phyloP scores from a whole-genome alignment of 208 protist species.

The Acanthamoeba quina region DNA sequence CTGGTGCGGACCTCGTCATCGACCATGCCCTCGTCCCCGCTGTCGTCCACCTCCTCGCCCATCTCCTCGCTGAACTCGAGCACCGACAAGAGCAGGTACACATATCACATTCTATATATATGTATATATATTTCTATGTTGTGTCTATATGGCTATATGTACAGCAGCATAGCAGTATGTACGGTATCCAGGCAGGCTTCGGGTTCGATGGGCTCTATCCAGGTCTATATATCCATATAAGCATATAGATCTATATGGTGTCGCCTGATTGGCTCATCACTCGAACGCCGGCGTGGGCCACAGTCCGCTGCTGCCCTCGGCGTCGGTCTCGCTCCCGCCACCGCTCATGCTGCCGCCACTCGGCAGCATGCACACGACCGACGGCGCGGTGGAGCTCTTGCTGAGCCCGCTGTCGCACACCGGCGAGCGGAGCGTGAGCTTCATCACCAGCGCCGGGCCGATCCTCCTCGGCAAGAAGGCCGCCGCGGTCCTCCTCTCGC shows the following conservation, averaged over 20 bases:
- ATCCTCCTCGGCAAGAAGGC: too few species aligned
- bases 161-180: background rate
- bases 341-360: background rate
- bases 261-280: background rate
- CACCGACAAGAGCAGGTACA: slow-evolving; percentile 17
- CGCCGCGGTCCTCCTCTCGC: too few species aligned
- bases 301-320: background rate
- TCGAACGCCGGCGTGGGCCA: background rate
- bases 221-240: background rate
- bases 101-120: background rate
- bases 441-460: background rate
- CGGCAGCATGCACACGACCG: background rate
- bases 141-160: background rate
- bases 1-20: background rate
- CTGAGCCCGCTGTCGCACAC: background rate
- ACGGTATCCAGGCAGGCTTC: background rate
- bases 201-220: too few species aligned
- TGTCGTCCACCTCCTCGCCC: background rate
- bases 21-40: background rate
- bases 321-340: slow-evolving; percentile 10
- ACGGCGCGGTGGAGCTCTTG: background rate
- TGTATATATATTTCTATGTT: background rate
- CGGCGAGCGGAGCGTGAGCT: background rate
- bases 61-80: slow-evolving; percentile 4
- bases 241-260: background rate